Percentiles rank a stretch among this genome's conserved stretches.
Evolutionary conservation across 140 eudicot species (phyloP).

Genomic region (Stevia rebaudiana): DNA sequence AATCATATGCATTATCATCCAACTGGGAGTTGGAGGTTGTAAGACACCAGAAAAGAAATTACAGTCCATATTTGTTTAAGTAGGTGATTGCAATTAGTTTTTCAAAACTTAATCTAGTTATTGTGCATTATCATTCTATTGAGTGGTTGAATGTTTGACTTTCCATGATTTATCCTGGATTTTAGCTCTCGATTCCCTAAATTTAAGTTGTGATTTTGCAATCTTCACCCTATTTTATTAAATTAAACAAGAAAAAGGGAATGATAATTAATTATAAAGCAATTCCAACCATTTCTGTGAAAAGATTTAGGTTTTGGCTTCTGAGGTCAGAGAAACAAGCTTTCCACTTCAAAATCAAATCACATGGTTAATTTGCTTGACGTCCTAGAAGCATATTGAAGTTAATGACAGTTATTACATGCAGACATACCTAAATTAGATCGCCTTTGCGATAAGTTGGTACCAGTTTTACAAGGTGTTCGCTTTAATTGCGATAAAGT

Average conservation of each 20-base stretch:
- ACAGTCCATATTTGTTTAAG: neutral
- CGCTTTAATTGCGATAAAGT: neutral
- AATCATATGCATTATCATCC: neutral
- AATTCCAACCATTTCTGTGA: neutral
- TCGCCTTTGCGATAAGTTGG: neutral
- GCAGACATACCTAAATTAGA: neutral
- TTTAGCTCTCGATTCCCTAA: no score
- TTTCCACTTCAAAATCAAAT: neutral
- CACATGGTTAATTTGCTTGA: neutral
- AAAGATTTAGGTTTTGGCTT: neutral
- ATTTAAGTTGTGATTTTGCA: no score
- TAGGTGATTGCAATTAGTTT: neutral
- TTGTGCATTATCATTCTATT: neutral
- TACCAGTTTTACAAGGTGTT: neutral
- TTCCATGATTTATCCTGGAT: neutral
- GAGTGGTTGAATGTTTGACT: no score
- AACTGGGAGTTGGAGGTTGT: neutral
- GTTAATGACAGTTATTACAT: neutral
- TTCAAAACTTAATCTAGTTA: neutral
- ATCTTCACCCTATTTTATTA: no score
- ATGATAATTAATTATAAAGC: no score
- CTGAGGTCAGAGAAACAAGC: neutral
- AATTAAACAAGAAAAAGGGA: no score
- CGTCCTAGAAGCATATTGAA: neutral
- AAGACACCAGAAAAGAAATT: neutral